These are phyloP conservation scores for Seiridium unicorne DNA, from an alignment of 2,329 filamentous ascomycete genomes.

Conservation along the genomic window DNA sequence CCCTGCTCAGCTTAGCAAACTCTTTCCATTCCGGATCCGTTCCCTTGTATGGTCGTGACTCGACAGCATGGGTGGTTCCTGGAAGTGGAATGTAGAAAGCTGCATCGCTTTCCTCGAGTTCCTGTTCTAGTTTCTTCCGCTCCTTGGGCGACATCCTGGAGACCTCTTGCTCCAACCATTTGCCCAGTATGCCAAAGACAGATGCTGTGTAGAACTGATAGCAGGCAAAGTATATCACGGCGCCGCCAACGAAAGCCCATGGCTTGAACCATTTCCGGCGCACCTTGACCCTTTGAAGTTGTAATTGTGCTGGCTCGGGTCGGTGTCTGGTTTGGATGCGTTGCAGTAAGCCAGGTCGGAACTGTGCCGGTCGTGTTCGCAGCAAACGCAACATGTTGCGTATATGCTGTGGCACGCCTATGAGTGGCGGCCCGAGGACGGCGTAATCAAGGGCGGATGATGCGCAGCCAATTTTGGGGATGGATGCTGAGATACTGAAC, in stretches of 20 bases:
- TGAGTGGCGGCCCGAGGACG: constrained; percentile 16
- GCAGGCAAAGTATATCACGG: constrained; percentile 32
- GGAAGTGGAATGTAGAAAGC: constrained; percentile 61
- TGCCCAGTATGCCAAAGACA: constrained; percentile 45
- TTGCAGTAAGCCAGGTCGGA: constrained; percentile 15
- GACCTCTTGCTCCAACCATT: constrained; percentile 40
- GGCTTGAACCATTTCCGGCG: constrained; percentile 21
- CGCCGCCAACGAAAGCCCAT: constrained; percentile 13
- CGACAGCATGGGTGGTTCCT: constrained; percentile 50
- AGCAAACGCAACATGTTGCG: constrained; percentile 26
- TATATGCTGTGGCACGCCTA: constrained; percentile 19
- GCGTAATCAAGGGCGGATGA: constrained; percentile 5
- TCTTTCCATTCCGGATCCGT: constrained; percentile 63
- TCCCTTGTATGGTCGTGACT: constrained; percentile 49
- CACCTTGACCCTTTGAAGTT: constrained; percentile 26
- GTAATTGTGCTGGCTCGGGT: constrained; percentile 18
- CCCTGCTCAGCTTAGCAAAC: constrained; percentile 57
- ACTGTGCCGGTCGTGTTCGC: constrained; percentile 19
- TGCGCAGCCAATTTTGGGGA: background rate
- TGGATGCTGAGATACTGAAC: background rate
- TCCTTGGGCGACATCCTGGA: constrained; percentile 42
- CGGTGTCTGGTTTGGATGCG: background rate
- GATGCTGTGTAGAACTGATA: constrained; percentile 42
- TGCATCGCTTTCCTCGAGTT: constrained; percentile 38
- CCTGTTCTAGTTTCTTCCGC: constrained; percentile 35